A percentile compares a stretch with the other conserved stretches of the same genome.
phyloP scores from a whole-genome alignment of 257 asterid species.

The Capsicum chinense region DNA sequence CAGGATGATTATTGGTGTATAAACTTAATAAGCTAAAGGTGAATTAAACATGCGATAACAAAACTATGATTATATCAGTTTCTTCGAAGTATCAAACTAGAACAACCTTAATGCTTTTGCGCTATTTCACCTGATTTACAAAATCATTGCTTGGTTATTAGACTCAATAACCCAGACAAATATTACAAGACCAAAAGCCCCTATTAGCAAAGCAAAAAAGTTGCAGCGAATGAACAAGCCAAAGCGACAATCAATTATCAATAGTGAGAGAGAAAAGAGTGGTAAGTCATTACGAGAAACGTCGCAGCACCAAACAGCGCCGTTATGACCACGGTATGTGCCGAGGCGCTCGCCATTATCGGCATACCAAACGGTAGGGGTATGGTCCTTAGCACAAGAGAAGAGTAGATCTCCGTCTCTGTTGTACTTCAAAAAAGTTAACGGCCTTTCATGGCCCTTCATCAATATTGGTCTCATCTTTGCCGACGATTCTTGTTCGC shows the following conservation, averaged over 20 bases:
- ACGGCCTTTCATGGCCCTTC: slow-evolving; percentile 98
- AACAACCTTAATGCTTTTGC: not conserved
- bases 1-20: not conserved
- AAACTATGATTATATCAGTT: not conserved
- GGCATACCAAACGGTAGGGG: slow-evolving; percentile 91
- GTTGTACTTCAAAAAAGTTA: slow-evolving; percentile 79
- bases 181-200: not conserved
- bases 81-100: not conserved
- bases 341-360: slow-evolving; percentile 97
- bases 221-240: not conserved
- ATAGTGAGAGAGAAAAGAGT: not conserved
- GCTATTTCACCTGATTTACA: not conserved
- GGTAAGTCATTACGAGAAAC: slow-evolving; percentile 60
- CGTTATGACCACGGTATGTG: slow-evolving; percentile 90
- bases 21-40: not conserved
- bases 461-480: slow-evolving; percentile 84
- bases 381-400: slow-evolving; percentile 93
- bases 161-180: not conserved
- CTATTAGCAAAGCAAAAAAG: not conserved
- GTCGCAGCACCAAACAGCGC: slow-evolving; percentile 98
- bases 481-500: too few species aligned
- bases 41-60: not conserved
- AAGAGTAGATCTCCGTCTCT: slow-evolving; percentile 88
- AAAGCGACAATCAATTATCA: not conserved
- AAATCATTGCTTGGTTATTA: not conserved